Percentiles rank a stretch among this genome's conserved stretches.
Conservation (phyloP, 2,329 filamentous ascomycete genomes). For the Cladosporium sp. region DNA sequence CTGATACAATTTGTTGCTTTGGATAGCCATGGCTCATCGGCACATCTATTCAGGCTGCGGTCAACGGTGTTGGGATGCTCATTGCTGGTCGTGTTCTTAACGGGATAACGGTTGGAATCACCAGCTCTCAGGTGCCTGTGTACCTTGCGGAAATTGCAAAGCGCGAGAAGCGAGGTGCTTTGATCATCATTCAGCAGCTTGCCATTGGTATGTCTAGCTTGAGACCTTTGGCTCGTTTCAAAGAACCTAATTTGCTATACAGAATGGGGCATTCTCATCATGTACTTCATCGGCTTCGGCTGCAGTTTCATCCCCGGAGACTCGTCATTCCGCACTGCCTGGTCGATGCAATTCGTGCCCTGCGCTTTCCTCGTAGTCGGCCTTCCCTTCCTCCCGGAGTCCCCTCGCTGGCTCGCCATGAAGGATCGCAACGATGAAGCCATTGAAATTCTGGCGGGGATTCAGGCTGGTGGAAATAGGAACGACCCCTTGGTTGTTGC, state of each 20-base stretch:
- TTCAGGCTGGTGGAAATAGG: constrained; percentile 42
- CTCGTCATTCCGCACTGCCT: constrained; percentile 43
- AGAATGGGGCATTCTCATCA: constrained; percentile 42
- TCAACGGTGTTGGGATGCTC: constrained; percentile 37
- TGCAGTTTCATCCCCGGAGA: constrained; percentile 37
- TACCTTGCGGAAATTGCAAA: constrained; percentile 43
- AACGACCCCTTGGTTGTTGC: constrained; percentile 44
- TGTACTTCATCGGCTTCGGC: constrained; percentile 47
- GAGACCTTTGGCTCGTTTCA: constrained; percentile 38
- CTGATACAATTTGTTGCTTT: no score
- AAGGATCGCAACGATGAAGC: constrained; percentile 43
- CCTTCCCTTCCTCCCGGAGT: constrained; percentile 44
- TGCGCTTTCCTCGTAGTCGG: constrained; percentile 41
- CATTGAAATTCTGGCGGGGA: constrained; percentile 39
- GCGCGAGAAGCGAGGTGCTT: constrained; percentile 38
- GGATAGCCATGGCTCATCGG: constrained; percentile 48
- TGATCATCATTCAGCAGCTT: constrained; percentile 42
- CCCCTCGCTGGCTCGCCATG: constrained; percentile 47
- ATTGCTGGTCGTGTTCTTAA: constrained; percentile 41
- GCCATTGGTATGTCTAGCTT: constrained; percentile 35
- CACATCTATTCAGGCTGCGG: constrained; percentile 38
- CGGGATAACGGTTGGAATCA: constrained; percentile 40
- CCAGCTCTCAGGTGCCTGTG: constrained; percentile 41
- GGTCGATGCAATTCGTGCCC: constrained; percentile 44
- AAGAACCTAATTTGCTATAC: constrained; percentile 18